phyloP scores from a whole-genome alignment of 2,329 filamentous ascomycete genomes.

The Xylaria hypoxylon region DNA sequence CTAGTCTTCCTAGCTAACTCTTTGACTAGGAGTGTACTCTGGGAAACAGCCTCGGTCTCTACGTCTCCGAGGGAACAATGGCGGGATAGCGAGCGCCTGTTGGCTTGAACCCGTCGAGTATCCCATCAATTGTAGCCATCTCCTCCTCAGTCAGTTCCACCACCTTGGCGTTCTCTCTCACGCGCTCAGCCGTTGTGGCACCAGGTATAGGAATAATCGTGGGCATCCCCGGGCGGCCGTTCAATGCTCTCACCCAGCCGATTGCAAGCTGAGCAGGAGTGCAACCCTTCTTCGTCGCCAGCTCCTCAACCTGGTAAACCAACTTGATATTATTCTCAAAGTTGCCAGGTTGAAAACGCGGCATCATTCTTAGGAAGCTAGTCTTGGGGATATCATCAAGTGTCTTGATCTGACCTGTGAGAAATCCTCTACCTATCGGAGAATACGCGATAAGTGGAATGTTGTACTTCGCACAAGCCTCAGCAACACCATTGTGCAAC shows the following conservation, averaged over 20 bases:
- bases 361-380: conserved; percentile 59
- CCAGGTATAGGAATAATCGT: conserved; percentile 75
- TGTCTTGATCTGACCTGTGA: conserved; percentile 64
- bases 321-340: conserved; percentile 74
- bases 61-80: conserved; percentile 54
- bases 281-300: conserved; percentile 70
- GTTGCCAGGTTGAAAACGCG: conserved; percentile 71
- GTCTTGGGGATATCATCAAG: conserved; percentile 66
- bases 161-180: conserved; percentile 69
- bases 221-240: conserved; percentile 64
- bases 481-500: conserved; percentile 49
- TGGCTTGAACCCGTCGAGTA: conserved; percentile 61
- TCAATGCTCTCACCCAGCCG: conserved; percentile 68
- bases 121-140: conserved; percentile 61
- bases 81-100: conserved; percentile 63
- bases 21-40: neutral
- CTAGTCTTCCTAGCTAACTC: conserved; percentile 10
- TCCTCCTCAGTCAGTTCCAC: conserved; percentile 64
- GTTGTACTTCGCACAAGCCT: conserved; percentile 68
- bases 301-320: conserved; percentile 64
- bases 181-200: conserved; percentile 65
- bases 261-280: conserved; percentile 74
- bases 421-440: conserved; percentile 71
- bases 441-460: conserved; percentile 81
- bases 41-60: conserved; percentile 24